Evolutionary conservation across 176 grass and related monocot species (phyloP).

Genomic region (Carex pumila): DNA sequence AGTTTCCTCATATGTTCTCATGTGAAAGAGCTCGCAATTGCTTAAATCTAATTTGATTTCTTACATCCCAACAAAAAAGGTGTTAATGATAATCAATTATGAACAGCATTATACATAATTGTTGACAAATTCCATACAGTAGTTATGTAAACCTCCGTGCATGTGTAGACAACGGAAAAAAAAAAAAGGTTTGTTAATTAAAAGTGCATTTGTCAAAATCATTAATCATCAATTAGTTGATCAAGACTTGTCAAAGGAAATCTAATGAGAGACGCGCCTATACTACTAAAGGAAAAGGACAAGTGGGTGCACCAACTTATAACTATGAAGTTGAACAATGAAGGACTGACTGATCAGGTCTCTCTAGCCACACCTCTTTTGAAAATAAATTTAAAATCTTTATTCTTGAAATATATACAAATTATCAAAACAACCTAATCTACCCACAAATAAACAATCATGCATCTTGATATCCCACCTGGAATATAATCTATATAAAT

Average conservation of each 20-base stretch:
- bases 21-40: background rate
- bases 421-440: constrained; percentile 26
- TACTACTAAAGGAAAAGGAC: background rate
- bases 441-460: constrained; percentile 27
- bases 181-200: background rate
- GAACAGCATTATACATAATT: background rate
- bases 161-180: too few relatives aligned
- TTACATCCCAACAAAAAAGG: background rate
- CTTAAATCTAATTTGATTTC: background rate
- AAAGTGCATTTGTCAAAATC: background rate
- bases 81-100: background rate
- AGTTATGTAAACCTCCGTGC: background rate
- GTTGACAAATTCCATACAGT: background rate
- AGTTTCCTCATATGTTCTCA: background rate
- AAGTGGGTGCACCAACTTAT: constrained; percentile 19
- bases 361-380: background rate
- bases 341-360: background rate
- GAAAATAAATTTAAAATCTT: background rate
- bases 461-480: background rate
- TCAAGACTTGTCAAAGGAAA: background rate
- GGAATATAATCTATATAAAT: background rate
- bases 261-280: background rate
- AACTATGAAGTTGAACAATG: constrained; percentile 12
- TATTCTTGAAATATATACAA: background rate
- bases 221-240: background rate